Base-by-base conservation (phyloP, 495 filamentous ascomycete species). In the Penicilliopsis zonata region DNA sequence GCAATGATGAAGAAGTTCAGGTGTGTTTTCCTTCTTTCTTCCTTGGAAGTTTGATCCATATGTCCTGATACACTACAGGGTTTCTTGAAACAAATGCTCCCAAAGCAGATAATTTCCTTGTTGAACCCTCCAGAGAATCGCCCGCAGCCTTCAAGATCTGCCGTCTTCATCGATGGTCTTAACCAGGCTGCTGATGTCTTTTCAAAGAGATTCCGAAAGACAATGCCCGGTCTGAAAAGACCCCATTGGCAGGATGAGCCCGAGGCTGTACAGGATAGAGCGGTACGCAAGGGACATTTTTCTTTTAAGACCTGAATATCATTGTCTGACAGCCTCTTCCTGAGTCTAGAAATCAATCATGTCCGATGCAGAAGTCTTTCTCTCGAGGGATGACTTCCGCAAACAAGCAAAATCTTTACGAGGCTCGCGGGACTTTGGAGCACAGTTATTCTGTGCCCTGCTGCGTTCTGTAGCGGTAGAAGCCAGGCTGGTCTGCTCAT, bases 401-500 rank as follows among this genome's bases (percentile, higher is more conserved):
- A 59, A 60, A 21, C 76, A 82, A 30, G 82, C 85, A 2, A 61
- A 59, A 33, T 62, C 49, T 3, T 51, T 87, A 18, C 46, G 69
- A 42, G 88, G 86, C 4, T 94, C 87, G 25, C 77, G 85, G 28
- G 88, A 98, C 55, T 67, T 90, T 19, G 90, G 87, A 9, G 78
- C 85, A 13, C 86, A 94, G 50, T 52, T 99, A 3, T 93, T 88
- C 36, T 95, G 90, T 55, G 78, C 84, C 5, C 49, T 95, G 15
- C 65, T 99, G 8, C 76, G 90, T 6, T 70, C 72, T 18, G 72
- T 66, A 18, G 86, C 80, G 5, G 74, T 96, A 2, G 76, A 85
- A 38, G 71, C 86, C n/a, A 73, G 90, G 10, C 69, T 99, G 2
- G 82, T 95, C 1, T 96, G 87, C 55, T 99, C 92, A 6, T 65